Conservation (phyloP, 345 rosid genomes). For the Murraya paniculata region DNA sequence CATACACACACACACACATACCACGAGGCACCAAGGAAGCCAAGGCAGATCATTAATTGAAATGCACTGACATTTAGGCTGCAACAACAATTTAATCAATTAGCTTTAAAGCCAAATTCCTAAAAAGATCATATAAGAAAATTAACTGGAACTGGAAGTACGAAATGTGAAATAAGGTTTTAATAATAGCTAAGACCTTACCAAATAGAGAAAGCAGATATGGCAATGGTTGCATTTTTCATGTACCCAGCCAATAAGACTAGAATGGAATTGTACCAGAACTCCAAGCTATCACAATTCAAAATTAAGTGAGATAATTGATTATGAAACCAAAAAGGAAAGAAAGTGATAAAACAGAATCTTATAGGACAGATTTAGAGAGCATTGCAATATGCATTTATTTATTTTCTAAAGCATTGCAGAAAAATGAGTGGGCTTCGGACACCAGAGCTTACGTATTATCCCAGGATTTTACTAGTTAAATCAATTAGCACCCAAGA, state of each 20-base stretch:
- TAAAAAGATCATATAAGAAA: background rate
- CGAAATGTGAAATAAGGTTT: background rate
- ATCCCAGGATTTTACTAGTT: background rate
- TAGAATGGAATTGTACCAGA: slow-evolving; percentile 69
- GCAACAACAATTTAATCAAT: slow-evolving; percentile 1
- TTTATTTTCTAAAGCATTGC: too few species aligned
- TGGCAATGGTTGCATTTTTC: slow-evolving; percentile 49
- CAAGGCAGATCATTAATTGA: slow-evolving; percentile 55
- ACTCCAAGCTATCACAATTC: slow-evolving; percentile 52
- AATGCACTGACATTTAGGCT: slow-evolving; percentile 43
- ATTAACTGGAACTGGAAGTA: background rate
- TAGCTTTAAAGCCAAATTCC: background rate
- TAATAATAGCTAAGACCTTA: slow-evolving; percentile 17
- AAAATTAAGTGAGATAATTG: background rate
- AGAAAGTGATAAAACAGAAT: background rate
- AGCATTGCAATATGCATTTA: too few species aligned
- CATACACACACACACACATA: too few species aligned
- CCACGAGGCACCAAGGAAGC: slow-evolving; percentile 59
- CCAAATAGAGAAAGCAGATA: slow-evolving; percentile 91
- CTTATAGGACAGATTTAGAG: background rate
- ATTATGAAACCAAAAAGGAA: background rate
- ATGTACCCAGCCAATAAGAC: slow-evolving; percentile 76
- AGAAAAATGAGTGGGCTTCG: too few species aligned
- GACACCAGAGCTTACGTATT: too few species aligned
- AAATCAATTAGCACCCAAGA: background rate